phyloP scores from a whole-genome alignment of 2,329 filamentous ascomycete species.

The Pseudogymnoascus sp. region DNA sequence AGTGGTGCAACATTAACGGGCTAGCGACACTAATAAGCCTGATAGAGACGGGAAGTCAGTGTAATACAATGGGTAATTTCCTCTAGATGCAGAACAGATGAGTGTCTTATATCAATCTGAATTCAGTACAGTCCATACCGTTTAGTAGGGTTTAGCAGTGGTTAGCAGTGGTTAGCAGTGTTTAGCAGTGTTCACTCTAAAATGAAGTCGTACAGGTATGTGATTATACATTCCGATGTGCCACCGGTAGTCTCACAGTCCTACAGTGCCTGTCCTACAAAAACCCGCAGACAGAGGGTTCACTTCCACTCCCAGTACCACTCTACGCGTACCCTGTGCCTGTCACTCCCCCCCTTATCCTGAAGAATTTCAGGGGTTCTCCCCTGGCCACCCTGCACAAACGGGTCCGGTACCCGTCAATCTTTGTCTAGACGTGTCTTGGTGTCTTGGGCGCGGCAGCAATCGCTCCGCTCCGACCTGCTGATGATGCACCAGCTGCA shows the following conservation, averaged over 20 bases:
- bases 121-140: neutral
- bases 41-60: neutral
- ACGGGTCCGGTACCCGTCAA: no score
- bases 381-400: no score
- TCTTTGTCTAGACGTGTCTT: neutral
- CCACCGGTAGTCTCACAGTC: neutral
- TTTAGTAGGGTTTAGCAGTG: neutral
- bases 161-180: neutral
- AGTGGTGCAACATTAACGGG: neutral
- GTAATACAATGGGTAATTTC: neutral
- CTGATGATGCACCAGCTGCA: no score
- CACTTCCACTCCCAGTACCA: neutral
- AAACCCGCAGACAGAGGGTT: no score
- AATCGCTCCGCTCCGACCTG: no score
- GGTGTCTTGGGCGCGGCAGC: no score
- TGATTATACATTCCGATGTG: neutral
- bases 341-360: no score
- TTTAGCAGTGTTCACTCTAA: neutral
- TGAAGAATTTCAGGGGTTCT: no score
- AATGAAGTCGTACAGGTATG: neutral
- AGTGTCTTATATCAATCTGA: neutral
- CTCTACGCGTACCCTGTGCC: no score
- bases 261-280: neutral
- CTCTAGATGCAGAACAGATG: neutral
- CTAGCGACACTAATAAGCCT: neutral